Evolutionary conservation across 768 basidiomycete genomes (phyloP), one percentile per base, ranked within the genome.

Genomic region (Trametes punicea): DNA sequence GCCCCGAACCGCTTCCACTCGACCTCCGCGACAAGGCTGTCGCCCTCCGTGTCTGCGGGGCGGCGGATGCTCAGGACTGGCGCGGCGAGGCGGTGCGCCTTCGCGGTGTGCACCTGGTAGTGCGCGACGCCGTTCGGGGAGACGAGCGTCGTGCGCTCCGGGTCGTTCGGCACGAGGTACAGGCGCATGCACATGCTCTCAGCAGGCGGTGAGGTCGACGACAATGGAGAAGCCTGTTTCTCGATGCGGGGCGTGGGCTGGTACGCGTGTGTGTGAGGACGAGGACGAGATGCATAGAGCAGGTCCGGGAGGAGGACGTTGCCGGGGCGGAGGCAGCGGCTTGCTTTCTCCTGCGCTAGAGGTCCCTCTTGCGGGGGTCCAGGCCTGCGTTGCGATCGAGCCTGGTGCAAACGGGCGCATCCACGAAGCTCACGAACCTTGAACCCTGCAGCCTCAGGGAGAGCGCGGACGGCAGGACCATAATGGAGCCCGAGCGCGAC

Each of bases 81-180:
- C 10, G 71, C 59, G 13, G 70, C 61, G 29, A 67, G 65, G 27
- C 66, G 57, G 45, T 73, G 69, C 53, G 67, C 62, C 39, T 57
- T 61, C 13, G 60, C 27, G 13, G 82, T 82, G 23, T 65, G 68
- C 57, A 82, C 70, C 53, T 73, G 72, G 63, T 81, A 83, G 59
- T 80, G 78, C 18, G 75, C 72, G 34, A 75, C 73, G 25, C 81
- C 80, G 60, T 78, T 78, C 20, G 75, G 65, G 13, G 81, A 81
- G 25, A 82, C 71, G 42, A 83, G 69, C 13, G 74, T 71, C 7
- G 78, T 79, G 51, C 75, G 72, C 59, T 77, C 72, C 7, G 79
- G 78, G 57, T 81, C 74, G 65, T 81, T 77, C 26, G 76, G 78
- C 16, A 77, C 66, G 46, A 83, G 75, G 64, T 78, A 81, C 15